These are phyloP conservation scores for Lagenaria siceraria DNA, from an alignment of 306 rosid species.

Conservation along the genomic window DNA sequence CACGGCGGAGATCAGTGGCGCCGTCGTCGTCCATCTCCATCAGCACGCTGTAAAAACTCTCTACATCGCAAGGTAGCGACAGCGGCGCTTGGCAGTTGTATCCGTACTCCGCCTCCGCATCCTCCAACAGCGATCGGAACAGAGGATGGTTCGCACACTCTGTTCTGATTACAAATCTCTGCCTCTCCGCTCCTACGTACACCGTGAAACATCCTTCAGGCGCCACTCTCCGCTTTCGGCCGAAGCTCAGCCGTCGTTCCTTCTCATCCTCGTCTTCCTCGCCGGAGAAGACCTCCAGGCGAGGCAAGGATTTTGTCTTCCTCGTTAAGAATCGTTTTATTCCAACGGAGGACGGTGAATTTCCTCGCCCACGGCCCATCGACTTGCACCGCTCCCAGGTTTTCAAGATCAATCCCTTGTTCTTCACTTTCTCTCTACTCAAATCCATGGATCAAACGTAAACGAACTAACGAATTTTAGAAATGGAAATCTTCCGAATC, in stretches of 20 bases:
- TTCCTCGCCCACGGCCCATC: conserved; percentile 36
- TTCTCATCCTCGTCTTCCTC: not conserved
- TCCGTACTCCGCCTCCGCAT: conserved; percentile 79
- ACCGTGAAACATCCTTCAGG: conserved; percentile 74
- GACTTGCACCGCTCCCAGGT: conserved; percentile 86
- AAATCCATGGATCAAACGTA: conserved; percentile 11
- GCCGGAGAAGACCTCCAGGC: not conserved
- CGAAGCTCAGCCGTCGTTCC: not conserved
- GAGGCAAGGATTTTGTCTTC: conserved; percentile 49
- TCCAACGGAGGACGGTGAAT: not conserved
- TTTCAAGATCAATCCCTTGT: conserved; percentile 35
- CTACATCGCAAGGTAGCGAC: conserved; percentile 60
- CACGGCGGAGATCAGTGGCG: conserved; percentile 12
- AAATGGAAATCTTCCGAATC: not conserved
- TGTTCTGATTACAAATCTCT: conserved; percentile 50
- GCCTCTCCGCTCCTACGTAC: conserved; percentile 62
- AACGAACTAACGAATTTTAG: not conserved
- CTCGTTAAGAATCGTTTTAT: not conserved
- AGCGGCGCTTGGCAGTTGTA: conserved; percentile 59
- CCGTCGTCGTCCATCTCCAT: conserved; percentile 46
- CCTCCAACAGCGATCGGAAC: conserved; percentile 65
- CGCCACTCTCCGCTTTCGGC: conserved; percentile 14
- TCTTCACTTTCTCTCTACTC: conserved; percentile 19
- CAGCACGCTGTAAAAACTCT: conserved; percentile 43
- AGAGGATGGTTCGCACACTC: conserved; percentile 65